Evolutionary conservation across 805 yeast genomes (phyloP), one percentile per base, ranked within the genome.

Genomic region (Candida anglica): DNA sequence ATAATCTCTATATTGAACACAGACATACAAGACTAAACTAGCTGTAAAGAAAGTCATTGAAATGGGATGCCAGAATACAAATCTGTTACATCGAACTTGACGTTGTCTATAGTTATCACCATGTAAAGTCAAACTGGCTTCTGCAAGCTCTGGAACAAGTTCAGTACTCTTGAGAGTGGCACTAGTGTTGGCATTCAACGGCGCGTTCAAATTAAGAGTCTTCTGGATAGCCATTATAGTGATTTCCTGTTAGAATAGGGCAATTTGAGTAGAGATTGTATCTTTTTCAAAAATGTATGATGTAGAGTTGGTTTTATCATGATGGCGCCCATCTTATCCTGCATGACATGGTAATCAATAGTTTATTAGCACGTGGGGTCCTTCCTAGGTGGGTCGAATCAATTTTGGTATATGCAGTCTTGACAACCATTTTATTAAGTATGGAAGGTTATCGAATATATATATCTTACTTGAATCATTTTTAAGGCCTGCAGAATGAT

Each of bases 101-200:
- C 63, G 51, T 41, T 62, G 67, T 16, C 71, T 50, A 36, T 75
- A 60, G 43, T 69, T 76, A 52, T 84, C 93, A 37, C 84, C 77
- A 19, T 81, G 76, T 39, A 83, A 56, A 37, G 75, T 78, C 35
- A 80, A 49, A 1, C 81, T 75, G 8, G 84, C 84, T 28, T 75
- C 73, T 1, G 81, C 66, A 26, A 68, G 64, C 19, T 72, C 75
- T 1, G 89, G 89, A 5, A 61, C 63, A 32, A 85, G 61, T 2
- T 57, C 53, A 1, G 73, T 47, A 23, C 76, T 62, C 29, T 56
- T 60, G 24, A 84, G 73, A 1, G 73, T 73, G 8, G 86, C 66
- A 11, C 77, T 72, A 1, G 69, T 70, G 22, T 67, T 60, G 1
- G 48, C 56, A 38, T 77, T 73, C 35, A 84, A 55, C 5, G 88